Conservation (phyloP, 768 basidiomycete genomes). For the Russula vinacea region DNA sequence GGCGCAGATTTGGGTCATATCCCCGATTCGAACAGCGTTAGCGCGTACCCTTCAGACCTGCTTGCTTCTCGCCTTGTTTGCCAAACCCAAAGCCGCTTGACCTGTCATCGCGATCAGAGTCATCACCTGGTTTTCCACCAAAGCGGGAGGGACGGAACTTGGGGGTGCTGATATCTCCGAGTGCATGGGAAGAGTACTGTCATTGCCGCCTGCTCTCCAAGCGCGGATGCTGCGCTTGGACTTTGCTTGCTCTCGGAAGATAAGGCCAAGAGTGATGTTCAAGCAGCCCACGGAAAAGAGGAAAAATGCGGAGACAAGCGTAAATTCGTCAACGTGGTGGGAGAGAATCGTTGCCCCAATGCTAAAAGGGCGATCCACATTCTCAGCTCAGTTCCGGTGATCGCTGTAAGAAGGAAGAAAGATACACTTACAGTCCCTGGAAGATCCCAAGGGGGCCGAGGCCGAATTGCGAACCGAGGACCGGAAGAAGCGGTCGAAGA, state of each 20-base stretch:
- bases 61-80: constrained; percentile 74
- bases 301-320: constrained; percentile 81
- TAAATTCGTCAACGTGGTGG: constrained; percentile 75
- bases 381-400: constrained; percentile 11
- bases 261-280: constrained; percentile 77
- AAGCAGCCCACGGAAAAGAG: constrained; percentile 79
- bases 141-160: constrained; percentile 35
- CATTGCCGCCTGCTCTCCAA: constrained; percentile 57
- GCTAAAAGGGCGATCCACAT: constrained; percentile 36
- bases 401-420: constrained; percentile 15
- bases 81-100: constrained; percentile 71
- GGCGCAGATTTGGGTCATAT: neutral
- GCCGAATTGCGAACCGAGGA: constrained; percentile 80
- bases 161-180: constrained; percentile 37
- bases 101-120: constrained; percentile 30
- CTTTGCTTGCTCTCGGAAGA: constrained; percentile 71
- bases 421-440: constrained; percentile 67
- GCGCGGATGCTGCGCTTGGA: constrained; percentile 60
- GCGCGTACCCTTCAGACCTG: constrained; percentile 57
- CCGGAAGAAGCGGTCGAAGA: constrained; percentile 83
- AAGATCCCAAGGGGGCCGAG: constrained; percentile 84
- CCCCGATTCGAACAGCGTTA: constrained; percentile 23
- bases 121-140: constrained; percentile 15
- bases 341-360: constrained; percentile 71
- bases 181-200: constrained; percentile 52